Evolutionary conservation across 108 stramenopile species (phyloP).

Genomic region (Pseudonitzschia delicatissima): DNA sequence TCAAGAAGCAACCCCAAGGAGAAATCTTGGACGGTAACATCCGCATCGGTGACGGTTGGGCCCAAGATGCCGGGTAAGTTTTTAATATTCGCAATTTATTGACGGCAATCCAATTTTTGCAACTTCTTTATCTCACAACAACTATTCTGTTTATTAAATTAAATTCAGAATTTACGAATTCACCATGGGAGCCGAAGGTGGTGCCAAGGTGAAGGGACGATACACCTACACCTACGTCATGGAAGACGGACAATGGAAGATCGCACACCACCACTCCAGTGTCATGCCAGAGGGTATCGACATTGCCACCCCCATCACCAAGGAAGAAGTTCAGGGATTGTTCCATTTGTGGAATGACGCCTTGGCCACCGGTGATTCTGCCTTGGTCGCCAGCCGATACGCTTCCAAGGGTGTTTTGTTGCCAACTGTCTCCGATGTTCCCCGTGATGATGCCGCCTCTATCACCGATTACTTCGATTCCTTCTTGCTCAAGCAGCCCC

Average conservation of each 20-base stretch:
- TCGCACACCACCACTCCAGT: slow-evolving; percentile 47
- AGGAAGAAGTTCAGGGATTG: slow-evolving; percentile 40
- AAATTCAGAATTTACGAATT: slow-evolving; percentile 42
- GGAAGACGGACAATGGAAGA: slow-evolving; percentile 47
- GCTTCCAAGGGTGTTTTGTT: slow-evolving; percentile 43
- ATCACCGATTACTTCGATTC: slow-evolving; percentile 50
- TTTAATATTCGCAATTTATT: neutral
- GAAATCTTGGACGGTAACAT: slow-evolving; percentile 51
- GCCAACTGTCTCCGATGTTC: slow-evolving; percentile 43
- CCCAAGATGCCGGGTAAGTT: slow-evolving; percentile 25
- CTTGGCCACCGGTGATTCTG: slow-evolving; percentile 50
- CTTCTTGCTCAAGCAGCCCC: slow-evolving; percentile 43
- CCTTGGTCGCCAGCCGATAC: slow-evolving; percentile 46
- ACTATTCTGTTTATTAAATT: neutral
- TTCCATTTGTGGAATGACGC: slow-evolving; percentile 62
- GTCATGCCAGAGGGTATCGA: slow-evolving; percentile 31
- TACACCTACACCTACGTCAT: slow-evolving; percentile 51
- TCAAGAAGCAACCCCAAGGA: slow-evolving; percentile 51
- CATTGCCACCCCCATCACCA: slow-evolving; percentile 30
- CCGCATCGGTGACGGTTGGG: slow-evolving; percentile 47
- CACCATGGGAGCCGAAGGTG: slow-evolving; percentile 43
- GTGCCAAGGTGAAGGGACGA: slow-evolving; percentile 38
- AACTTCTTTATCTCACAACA: neutral
- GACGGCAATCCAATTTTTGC: neutral
- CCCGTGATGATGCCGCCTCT: slow-evolving; percentile 38